phyloP scores from a whole-genome alignment of 176 grass and related monocot genomes.

The Ampelocalamus luodianensis region DNA sequence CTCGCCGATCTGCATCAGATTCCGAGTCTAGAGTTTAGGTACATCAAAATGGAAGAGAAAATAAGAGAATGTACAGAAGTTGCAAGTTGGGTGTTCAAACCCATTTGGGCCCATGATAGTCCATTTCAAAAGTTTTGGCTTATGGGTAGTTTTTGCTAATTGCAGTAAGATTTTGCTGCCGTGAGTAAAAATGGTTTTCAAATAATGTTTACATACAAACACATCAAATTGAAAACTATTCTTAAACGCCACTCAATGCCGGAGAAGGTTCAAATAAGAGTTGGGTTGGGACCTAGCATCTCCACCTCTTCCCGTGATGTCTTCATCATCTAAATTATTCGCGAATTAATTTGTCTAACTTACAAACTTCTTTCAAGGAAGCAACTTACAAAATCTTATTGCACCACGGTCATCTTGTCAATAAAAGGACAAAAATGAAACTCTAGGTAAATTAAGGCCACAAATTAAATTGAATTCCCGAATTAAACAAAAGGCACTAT shows the following conservation, averaged over 20 bases:
- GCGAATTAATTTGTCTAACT: background rate
- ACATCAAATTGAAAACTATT: background rate
- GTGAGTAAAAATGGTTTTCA: background rate
- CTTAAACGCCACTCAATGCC: background rate
- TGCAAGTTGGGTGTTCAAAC: background rate
- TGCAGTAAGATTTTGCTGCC: background rate
- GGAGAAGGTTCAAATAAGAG: background rate
- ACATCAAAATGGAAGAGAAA: background rate
- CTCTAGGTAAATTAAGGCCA: background rate
- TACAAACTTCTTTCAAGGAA: background rate
- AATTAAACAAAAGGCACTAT: background rate
- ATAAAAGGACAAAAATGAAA: background rate
- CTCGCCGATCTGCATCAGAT: conserved; percentile 41
- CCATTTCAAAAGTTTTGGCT: background rate
- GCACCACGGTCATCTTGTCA: background rate
- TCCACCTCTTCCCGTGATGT: background rate
- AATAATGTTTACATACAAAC: background rate
- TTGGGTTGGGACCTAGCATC: background rate
- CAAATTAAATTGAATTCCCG: background rate
- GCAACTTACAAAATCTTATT: background rate
- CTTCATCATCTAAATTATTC: background rate
- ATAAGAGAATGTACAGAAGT: background rate
- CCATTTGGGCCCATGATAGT: background rate
- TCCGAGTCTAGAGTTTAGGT: background rate
- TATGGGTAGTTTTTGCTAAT: background rate